These are phyloP conservation scores for Cardiospermum halicacabum DNA, from an alignment of 345 rosid species.

Conservation along the genomic window DNA sequence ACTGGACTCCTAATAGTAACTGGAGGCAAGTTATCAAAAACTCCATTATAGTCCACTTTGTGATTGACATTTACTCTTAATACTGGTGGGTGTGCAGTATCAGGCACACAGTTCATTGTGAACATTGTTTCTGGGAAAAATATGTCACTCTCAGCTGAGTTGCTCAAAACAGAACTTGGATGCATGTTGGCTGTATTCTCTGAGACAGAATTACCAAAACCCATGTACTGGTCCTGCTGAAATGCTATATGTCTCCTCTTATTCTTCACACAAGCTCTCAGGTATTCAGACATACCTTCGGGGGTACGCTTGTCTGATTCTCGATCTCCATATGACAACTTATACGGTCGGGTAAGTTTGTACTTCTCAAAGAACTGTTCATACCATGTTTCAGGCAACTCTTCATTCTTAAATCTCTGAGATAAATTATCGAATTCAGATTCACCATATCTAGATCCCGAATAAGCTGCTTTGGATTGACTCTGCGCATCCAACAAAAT, in stretches of 20 bases:
- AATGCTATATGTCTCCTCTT: conserved; percentile 68
- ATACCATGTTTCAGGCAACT: conserved; percentile 90
- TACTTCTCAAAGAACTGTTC: conserved; percentile 66
- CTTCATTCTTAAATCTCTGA: conserved; percentile 70
- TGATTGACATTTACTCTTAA: conserved; percentile 32
- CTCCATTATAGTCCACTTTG: conserved; percentile 56
- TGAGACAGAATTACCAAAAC: conserved; percentile 24
- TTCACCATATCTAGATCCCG: conserved; percentile 49
- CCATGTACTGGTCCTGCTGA: conserved; percentile 34
- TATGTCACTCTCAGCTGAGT: conserved; percentile 47
- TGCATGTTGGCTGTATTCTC: conserved; percentile 32
- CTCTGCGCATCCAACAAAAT: conserved; percentile 29
- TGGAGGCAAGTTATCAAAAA: conserved; percentile 76
- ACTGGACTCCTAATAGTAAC: conserved; percentile 54
- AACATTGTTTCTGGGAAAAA: conserved; percentile 83
- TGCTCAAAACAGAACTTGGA: conserved; percentile 35
- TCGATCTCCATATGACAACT: conserved; percentile 46
- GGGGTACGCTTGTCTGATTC: conserved; percentile 72
- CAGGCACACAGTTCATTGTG: conserved; percentile 76
- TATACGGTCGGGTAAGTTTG: conserved; percentile 46
- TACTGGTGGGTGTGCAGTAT: conserved; percentile 50
- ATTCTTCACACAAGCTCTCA: conserved; percentile 49
- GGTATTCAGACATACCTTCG: conserved; percentile 68
- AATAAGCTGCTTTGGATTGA: conserved; percentile 41
- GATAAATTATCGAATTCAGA: conserved; percentile 46